phyloP scores from a whole-genome alignment of 2,329 filamentous ascomycete species.

The Apiospora arundinis region DNA sequence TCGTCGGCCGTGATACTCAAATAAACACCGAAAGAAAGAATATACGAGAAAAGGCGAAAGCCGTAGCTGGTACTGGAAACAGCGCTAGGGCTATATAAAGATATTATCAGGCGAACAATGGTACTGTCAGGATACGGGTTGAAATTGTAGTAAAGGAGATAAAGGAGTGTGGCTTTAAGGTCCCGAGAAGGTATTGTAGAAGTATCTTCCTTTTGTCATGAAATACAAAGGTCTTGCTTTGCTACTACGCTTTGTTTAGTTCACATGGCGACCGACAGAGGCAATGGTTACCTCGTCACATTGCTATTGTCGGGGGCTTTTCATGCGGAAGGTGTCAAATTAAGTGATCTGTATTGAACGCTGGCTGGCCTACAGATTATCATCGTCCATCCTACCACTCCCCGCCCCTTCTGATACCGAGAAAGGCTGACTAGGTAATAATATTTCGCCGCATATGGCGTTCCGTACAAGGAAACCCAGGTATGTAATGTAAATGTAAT shows the following conservation, averaged over 20 bases:
- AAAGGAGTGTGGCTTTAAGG: neutral
- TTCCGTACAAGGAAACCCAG: neutral
- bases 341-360: neutral
- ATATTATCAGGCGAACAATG: neutral
- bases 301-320: neutral
- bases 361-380: neutral
- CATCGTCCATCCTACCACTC: neutral
- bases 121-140: neutral
- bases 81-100: neutral
- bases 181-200: neutral
- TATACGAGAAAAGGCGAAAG: neutral
- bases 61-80: neutral
- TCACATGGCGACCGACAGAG: neutral
- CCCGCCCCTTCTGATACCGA: neutral
- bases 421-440: neutral
- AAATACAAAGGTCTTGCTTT: neutral
- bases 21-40: neutral
- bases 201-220: neutral
- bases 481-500: slow-evolving; percentile 1
- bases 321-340: neutral
- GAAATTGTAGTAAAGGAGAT: neutral
- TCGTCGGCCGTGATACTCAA: neutral
- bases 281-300: neutral
- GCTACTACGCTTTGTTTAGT: neutral
- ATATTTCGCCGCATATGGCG: neutral